Evolutionary conservation across 352 stramenopile genomes (phyloP), one percentile per base, ranked within the genome.

Genomic region (Phytophthora kernoviae): DNA sequence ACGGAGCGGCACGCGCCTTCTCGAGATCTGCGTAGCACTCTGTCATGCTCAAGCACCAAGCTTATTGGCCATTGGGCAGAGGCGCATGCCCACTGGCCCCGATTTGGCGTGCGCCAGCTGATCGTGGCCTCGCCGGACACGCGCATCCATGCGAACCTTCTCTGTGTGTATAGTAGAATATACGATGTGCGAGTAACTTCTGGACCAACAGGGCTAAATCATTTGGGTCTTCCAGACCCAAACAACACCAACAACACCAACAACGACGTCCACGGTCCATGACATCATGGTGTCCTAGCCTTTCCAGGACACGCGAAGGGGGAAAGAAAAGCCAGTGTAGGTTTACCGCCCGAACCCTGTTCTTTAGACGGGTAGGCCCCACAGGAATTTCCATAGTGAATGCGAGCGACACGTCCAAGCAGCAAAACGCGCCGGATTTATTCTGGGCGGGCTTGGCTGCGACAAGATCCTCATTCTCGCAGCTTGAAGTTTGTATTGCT

Each of bases 11-110:
- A 26, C 27, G 27, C 37, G 34, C 21, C 22, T 6, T 30, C 24
- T 32, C 6, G 39, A 17, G 39, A 44, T 27, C 41, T 4, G 21
- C 22, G 40, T 33, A 53, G 52, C 51, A 33, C 44, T 4, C n/a
- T 49, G 61, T 65, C 61, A 61, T 39, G 54, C 26, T 8, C 18
- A 14, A 34, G 17, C 27, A 20, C 17, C 11, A 15, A 45, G 62
- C 62, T 65, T 48, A 66, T 70, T 70, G 56, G 49, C 47, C 18
- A 67, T 71, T 71, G 62, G 62, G 17, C 37, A 11, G 39, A 70
- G 62, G 62, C 62, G 24, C 24, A 30, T 30, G 24, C 24, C 24
- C 37, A 67, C 62, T 45, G 8, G 32, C 37, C 27, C 24, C 15
- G 49, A 54, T 36, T 45, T 33, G 55, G 58, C 64, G 54, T 70